Conservation (phyloP, 148 eudicot species). For the Beta vulgaris region DNA sequence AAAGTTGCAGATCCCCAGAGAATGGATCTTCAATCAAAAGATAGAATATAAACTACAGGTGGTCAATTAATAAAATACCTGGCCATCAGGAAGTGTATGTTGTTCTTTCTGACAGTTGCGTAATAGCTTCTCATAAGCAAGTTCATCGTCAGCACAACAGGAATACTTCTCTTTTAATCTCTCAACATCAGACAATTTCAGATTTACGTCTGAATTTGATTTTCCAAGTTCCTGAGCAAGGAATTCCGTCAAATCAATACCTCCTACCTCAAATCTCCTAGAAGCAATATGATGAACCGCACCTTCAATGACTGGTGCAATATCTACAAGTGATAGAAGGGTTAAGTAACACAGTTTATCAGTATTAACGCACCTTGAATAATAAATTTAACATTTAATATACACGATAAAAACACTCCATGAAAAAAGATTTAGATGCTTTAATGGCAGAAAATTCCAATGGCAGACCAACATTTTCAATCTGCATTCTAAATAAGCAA, state of each 20-base stretch:
- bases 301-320: constrained; percentile 92
- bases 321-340: constrained; percentile 45
- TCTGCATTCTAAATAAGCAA: background rate
- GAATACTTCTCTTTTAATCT: constrained; percentile 65
- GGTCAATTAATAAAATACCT: constrained; percentile 36
- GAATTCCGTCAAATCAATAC: constrained; percentile 73
- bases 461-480: background rate
- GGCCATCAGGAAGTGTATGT: constrained; percentile 86
- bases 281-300: constrained; percentile 92
- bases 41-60: background rate
- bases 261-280: constrained; percentile 77
- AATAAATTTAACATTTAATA: background rate
- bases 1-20: background rate
- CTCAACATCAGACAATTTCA: constrained; percentile 62
- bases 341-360: constrained; percentile 5
- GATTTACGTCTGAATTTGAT: constrained; percentile 53
- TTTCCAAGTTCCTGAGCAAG: constrained; percentile 63
- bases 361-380: background rate
- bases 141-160: constrained; percentile 78
- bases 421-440: background rate
- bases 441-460: background rate
- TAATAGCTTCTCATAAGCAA: constrained; percentile 56
- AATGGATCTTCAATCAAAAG: background rate
- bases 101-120: constrained; percentile 54
- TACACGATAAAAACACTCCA: background rate